Conservation (phyloP, 2,329 filamentous ascomycete genomes). For the Talaromyces sp. region DNA sequence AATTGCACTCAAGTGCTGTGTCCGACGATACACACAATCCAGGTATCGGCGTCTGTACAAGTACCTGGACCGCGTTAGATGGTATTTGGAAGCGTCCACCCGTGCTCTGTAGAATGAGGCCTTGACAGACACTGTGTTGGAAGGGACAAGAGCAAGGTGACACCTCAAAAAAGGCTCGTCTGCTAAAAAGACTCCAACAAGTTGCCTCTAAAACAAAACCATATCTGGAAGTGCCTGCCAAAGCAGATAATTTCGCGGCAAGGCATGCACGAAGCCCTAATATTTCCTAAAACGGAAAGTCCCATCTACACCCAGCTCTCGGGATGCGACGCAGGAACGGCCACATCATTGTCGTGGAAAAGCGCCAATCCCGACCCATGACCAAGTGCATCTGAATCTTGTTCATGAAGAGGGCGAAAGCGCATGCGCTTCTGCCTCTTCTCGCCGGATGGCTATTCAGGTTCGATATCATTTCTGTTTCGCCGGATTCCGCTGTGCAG, state of each 20-base stretch:
- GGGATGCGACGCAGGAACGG: background rate
- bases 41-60: background rate
- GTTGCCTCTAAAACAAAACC: background rate
- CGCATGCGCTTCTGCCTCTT: background rate
- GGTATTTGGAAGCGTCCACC: background rate
- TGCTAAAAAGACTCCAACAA: background rate
- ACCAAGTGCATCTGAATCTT: background rate
- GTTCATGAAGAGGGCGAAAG: background rate
- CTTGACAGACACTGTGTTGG: background rate
- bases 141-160: background rate
- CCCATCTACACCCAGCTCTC: background rate
- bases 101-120: background rate
- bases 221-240: background rate
- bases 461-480: slow-evolving; percentile 37
- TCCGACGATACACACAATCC: background rate
- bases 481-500: background rate
- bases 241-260: background rate
- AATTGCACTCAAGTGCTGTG: background rate
- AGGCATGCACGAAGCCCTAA: background rate
- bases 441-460: background rate
- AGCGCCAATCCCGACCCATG: no score
- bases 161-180: background rate
- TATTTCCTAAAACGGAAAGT: background rate
- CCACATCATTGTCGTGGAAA: no score
- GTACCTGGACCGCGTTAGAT: background rate